Percentiles rank a stretch among this genome's conserved stretches.
phyloP scores from a whole-genome alignment of 2,329 filamentous ascomycete species.

The Aspergillus melleus region DNA sequence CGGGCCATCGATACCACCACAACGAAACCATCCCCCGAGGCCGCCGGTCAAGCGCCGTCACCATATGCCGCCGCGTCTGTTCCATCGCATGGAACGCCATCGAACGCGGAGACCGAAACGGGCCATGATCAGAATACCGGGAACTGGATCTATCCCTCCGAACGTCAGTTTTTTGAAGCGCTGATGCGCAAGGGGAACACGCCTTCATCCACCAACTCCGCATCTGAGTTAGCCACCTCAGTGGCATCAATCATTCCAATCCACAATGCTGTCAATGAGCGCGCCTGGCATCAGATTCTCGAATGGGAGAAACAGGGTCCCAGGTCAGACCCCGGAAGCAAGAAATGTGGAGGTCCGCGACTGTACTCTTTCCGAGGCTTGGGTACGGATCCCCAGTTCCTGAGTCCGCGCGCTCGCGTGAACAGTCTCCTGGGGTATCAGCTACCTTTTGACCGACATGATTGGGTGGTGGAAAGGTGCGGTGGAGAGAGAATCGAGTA shows the following conservation, averaged over 20 bases:
- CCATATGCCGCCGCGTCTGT: constrained; percentile 29
- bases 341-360: constrained; percentile 72
- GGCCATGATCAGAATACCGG: constrained; percentile 68
- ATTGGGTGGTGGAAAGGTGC: constrained; percentile 95
- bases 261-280: constrained; percentile 97
- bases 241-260: constrained; percentile 94
- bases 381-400: constrained; percentile 48
- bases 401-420: constrained; percentile 81
- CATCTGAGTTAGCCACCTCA: constrained; percentile 59
- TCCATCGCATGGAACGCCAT: constrained; percentile 46
- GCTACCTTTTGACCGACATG: constrained; percentile 89
- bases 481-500: constrained; percentile 77
- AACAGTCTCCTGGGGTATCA: constrained; percentile 87
- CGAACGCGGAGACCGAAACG: constrained; percentile 78
- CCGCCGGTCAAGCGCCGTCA: constrained; percentile 28
- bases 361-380: constrained; percentile 79
- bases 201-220: constrained; percentile 49
- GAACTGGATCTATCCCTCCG: constrained; percentile 96
- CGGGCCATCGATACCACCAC: constrained; percentile 49
- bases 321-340: constrained; percentile 56
- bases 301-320: constrained; percentile 76
- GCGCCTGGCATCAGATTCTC: constrained; percentile 89
- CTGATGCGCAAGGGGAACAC: constrained; percentile 89
- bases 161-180: constrained; percentile 97
- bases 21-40: constrained; percentile 21